Base-by-base conservation (phyloP, 257 asterid genomes). In the Solanum paucissectum region DNA sequence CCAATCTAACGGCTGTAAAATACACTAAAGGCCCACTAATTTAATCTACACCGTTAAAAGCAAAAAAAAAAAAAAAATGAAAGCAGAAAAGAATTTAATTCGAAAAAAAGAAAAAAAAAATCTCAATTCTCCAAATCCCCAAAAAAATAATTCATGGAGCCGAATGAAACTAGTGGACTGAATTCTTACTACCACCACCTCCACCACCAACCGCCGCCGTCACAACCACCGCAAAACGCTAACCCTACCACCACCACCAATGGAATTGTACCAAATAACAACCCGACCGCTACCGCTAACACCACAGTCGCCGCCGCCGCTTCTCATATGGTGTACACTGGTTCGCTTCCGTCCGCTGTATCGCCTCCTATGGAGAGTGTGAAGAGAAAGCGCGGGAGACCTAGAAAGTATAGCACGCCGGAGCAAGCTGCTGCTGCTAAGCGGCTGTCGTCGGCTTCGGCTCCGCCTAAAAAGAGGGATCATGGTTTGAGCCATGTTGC, bases 361-460 rank as follows among this genome's bases (percentile, higher is more conserved):
- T 79, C 93, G 5, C 16, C 92, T 12, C 32, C 87, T 21, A 37
- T 58, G 87, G 94, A 92, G 75, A 55, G 89, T 14, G 91, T 88
- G 76, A 92, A 91, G 90, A 86, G 92, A 84, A 92, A 90, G 90
- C 75, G 94, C 32, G 94, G 94, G 32, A 89, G 94, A 44, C 94
- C 94, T 0, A 91, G 94, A 25, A 92, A 92, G 90, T 92, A 92
- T 46, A 86, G 90, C 29, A 89, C 94, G 20, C 93, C 93, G 1
- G 94, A 90, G 42, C 91, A 90, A 73, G 94, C 94, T 20, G 94
- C 94, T 1, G 93, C 92, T 34, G 94, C 94, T 34, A 92, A 91
- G 89, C 89, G 93, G 86, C 88, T 87, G 18, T 89, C 91, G 14
- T 88, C 90, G 12, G 83, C 89, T 14, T 91, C 90, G 10, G 88